phyloP scores from a whole-genome alignment of 352 stramenopile genomes.

The Pythium biforme region DNA sequence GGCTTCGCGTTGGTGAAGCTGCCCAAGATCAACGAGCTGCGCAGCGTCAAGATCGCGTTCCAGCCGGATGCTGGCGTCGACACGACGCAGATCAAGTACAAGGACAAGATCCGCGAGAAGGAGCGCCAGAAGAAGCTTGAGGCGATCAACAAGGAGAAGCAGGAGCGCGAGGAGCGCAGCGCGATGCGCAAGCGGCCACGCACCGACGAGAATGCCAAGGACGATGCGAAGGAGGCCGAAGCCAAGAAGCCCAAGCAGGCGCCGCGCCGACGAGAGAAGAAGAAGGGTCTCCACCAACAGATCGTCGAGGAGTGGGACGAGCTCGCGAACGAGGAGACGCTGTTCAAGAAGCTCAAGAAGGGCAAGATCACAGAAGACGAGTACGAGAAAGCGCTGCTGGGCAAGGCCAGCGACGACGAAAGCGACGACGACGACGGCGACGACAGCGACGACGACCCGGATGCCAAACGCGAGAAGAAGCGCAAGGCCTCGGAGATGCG shows the following conservation, averaged over 20 bases:
- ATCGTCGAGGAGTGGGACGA: slow-evolving; percentile 99
- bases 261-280: slow-evolving; percentile 90
- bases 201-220: slow-evolving; percentile 36
- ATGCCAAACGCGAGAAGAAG: slow-evolving; percentile 45
- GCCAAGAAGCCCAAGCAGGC: slow-evolving; percentile 72
- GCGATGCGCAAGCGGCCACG: slow-evolving; percentile 59
- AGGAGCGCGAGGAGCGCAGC: slow-evolving; percentile 55
- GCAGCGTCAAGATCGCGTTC: slow-evolving; percentile 85
- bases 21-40: slow-evolving; percentile 87
- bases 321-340: slow-evolving; percentile 95
- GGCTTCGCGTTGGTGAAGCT: slow-evolving; percentile 83
- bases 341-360: slow-evolving; percentile 97
- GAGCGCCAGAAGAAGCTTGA: slow-evolving; percentile 95
- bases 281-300: slow-evolving; percentile 94
- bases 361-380: slow-evolving; percentile 97
- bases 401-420: slow-evolving; percentile 41
- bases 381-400: slow-evolving; percentile 82
- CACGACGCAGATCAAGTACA: slow-evolving; percentile 92
- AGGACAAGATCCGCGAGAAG: slow-evolving; percentile 96
- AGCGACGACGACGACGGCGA: slow-evolving; percentile 18
- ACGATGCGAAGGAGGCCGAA: slow-evolving; percentile 42
- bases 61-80: slow-evolving; percentile 79
- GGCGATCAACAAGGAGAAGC: slow-evolving; percentile 69
- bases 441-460: slow-evolving; percentile 25
- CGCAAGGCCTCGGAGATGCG: slow-evolving; percentile 65